These are phyloP conservation scores for Xylariaceae sp. DNA, from an alignment of 2,329 filamentous ascomycete genomes.

Conservation along the genomic window DNA sequence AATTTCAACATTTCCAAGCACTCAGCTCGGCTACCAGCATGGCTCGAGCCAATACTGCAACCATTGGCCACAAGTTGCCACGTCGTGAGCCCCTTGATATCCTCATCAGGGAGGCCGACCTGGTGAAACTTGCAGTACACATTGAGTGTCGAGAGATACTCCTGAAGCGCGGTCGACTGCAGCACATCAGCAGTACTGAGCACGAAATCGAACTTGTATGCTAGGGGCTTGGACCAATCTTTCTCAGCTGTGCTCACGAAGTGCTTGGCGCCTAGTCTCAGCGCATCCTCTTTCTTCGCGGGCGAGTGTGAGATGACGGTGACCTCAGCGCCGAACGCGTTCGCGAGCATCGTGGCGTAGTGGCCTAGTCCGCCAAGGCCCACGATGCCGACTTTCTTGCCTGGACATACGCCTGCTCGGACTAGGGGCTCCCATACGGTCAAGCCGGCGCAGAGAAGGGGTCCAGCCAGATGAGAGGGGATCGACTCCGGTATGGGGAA, in stretches of 20 bases:
- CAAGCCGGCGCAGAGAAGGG: slow-evolving; percentile 73
- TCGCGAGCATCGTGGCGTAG: slow-evolving; percentile 65
- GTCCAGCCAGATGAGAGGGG: slow-evolving; percentile 48
- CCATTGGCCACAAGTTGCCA: slow-evolving; percentile 39
- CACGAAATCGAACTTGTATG: slow-evolving; percentile 46
- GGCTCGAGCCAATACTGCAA: slow-evolving; percentile 42
- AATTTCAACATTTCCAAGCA: slow-evolving; percentile 54
- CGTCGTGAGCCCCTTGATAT: slow-evolving; percentile 40
- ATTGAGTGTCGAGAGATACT: slow-evolving; percentile 47
- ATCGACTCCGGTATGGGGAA: slow-evolving; percentile 53
- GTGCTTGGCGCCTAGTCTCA: slow-evolving; percentile 57
- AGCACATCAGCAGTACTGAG: slow-evolving; percentile 47
- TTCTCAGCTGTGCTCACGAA: slow-evolving; percentile 45
- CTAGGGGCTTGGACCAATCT: slow-evolving; percentile 52
- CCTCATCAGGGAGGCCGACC: slow-evolving; percentile 51
- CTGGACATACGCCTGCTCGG: slow-evolving; percentile 61
- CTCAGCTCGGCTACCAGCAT: slow-evolving; percentile 57
- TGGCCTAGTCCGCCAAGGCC: slow-evolving; percentile 72
- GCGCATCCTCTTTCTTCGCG: slow-evolving; percentile 54
- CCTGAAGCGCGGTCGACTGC: slow-evolving; percentile 49
- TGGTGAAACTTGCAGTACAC: slow-evolving; percentile 53
- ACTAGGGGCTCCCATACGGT: slow-evolving; percentile 67
- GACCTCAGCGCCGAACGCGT: slow-evolving; percentile 62
- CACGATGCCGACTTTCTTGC: slow-evolving; percentile 65
- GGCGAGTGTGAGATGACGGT: slow-evolving; percentile 59